Evolutionary conservation across 2,329 filamentous ascomycete genomes (phyloP).

Genomic region (Alternaria postmessia): DNA sequence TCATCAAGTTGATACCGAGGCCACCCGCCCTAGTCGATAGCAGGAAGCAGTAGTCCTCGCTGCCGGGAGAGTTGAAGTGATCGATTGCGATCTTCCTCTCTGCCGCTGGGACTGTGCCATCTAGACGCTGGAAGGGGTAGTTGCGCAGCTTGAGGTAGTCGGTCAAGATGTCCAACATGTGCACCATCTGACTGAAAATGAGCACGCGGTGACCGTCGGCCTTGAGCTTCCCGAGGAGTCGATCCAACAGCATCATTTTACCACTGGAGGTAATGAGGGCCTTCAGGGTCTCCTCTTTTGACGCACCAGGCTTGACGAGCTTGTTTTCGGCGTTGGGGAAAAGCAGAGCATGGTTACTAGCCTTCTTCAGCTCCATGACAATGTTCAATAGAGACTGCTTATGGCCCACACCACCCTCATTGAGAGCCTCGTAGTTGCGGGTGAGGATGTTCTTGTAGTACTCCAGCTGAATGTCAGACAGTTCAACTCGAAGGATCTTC

Average conservation of each 20-base stretch:
- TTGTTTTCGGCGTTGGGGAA: slow-evolving; percentile 93
- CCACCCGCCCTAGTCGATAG: slow-evolving; percentile 95
- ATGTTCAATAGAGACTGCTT: slow-evolving; percentile 97
- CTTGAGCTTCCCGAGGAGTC: slow-evolving; percentile 91
- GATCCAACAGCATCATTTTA: slow-evolving; percentile 99
- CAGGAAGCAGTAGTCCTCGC: slow-evolving; percentile 95
- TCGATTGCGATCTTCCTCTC: slow-evolving; percentile 94
- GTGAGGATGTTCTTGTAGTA: slow-evolving; percentile 99
- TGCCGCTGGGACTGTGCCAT: slow-evolving; percentile 90
- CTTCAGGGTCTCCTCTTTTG: slow-evolving; percentile 89
- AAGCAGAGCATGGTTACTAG: slow-evolving; percentile 98
- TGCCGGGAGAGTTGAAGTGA: slow-evolving; percentile 96
- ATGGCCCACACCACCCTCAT: slow-evolving; percentile 86
- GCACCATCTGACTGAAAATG: slow-evolving; percentile 99
- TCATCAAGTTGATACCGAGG: slow-evolving; percentile 99
- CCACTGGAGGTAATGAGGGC: slow-evolving; percentile 95
- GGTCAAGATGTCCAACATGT: slow-evolving; percentile 94
- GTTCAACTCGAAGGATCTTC: slow-evolving; percentile 97
- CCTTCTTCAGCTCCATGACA: slow-evolving; percentile 99
- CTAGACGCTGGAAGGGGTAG: slow-evolving; percentile 94
- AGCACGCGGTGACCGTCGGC: slow-evolving; percentile 93
- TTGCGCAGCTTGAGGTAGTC: slow-evolving; percentile 92
- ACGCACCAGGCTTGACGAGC: slow-evolving; percentile 79
- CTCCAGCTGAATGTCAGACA: slow-evolving; percentile 94
- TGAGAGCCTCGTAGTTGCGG: slow-evolving; percentile 92